Conservation (phyloP, 306 rosid genomes). For the Adenanthera pavonina region DNA sequence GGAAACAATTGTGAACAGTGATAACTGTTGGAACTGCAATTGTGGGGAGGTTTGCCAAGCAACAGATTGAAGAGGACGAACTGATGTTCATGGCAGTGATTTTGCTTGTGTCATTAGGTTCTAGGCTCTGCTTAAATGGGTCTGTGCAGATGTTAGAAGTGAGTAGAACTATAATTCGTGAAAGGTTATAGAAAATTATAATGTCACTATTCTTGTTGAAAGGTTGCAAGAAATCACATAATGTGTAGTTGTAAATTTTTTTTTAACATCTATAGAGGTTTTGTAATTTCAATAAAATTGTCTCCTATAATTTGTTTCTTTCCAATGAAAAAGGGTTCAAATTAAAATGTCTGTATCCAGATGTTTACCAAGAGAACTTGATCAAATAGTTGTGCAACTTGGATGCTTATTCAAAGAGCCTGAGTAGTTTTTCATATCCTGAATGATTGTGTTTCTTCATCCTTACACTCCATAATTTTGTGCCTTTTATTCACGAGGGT, state of each 20-base stretch:
- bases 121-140: slow-evolving; percentile 38
- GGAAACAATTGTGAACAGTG: slow-evolving; percentile 30
- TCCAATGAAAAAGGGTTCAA: neutral
- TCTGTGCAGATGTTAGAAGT: slow-evolving; percentile 27
- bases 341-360: slow-evolving; percentile 37
- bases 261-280: slow-evolving; percentile 25
- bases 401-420: no score
- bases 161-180: slow-evolving; percentile 35
- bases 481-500: no score
- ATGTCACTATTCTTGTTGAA: neutral
- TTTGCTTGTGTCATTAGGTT: slow-evolving; percentile 28
- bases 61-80: slow-evolving; percentile 37
- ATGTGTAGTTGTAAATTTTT: slow-evolving; percentile 39
- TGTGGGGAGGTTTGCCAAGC: slow-evolving; percentile 22
- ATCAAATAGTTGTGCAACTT: neutral
- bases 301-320: slow-evolving; percentile 26
- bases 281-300: slow-evolving; percentile 42
- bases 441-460: neutral
- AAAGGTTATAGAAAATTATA: neutral
- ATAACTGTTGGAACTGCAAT: slow-evolving; percentile 26
- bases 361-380: slow-evolving; percentile 23
- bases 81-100: slow-evolving; percentile 30
- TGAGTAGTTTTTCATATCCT: neutral
- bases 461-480: no score
- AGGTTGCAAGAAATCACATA: neutral